Base-by-base conservation (phyloP, 768 basidiomycete genomes). In the Leccinum aurantiacum region DNA sequence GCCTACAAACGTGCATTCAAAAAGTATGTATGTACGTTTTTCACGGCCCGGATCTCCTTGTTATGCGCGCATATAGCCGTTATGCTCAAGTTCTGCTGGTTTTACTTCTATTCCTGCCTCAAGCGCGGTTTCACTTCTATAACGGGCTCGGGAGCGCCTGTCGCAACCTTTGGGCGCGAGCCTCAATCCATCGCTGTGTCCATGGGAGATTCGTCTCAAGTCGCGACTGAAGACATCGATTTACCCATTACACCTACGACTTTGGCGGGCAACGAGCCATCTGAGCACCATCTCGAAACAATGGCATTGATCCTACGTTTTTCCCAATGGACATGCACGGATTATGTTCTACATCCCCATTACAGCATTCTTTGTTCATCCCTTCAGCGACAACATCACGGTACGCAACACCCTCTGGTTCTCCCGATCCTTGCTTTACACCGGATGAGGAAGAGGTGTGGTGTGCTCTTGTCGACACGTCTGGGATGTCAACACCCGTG, bases 381-480 rank as follows among this genome's bases (percentile, higher is more conserved):
- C 17, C 41, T 14, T 53, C 58, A 3, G 24, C 53, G 41, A 13
- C 38, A 15, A 15, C 47, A 27, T 56, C 60, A 27, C 58, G 54
- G 19, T 46, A 64, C 19, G 4, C 25, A 8, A 65, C 71, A 3
- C 63, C 69, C 6, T 31, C 61, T 6, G 63, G 60, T 19, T 57
- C 60, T 25, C 15, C 47, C 5, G 38, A 53, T 6, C 17, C 35
- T 6, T 17, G 14, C 17, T 61, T 29, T 1, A 24, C 47, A n/a
- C 61, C 55, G 49, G 71, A 69, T 11, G 68, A 73, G 41, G 61
- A 63, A 9, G 71, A 68, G 22, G 65, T 70, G 9, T 60, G 56
- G 65, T 56, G n/a, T 38, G 44, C 64, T 17, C 69, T 72, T 17
- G 24, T 69, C 4, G 52, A n/a, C 4, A 25, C n/a, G 4, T 67